Conservation (phyloP, 768 basidiomycete species). For the Rhizopogon salebrosus region DNA sequence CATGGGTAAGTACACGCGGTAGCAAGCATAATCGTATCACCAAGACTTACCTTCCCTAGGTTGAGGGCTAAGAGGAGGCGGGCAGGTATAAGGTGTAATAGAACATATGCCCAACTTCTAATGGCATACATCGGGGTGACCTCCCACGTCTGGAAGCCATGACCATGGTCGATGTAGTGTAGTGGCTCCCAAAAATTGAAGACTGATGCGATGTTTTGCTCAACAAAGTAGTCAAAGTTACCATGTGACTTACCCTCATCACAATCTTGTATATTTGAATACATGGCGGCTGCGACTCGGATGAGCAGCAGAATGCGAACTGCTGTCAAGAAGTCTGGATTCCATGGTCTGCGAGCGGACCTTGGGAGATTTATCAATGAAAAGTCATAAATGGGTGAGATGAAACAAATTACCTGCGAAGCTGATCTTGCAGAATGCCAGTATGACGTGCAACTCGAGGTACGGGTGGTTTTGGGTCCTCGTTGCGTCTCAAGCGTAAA, state of each 20-base stretch:
- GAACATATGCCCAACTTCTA: slow-evolving; percentile 90
- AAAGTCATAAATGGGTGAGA: slow-evolving; percentile 1
- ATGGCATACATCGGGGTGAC: slow-evolving; percentile 87
- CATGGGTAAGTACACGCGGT: slow-evolving; percentile 8
- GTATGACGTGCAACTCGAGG: slow-evolving; percentile 43
- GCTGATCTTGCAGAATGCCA: slow-evolving; percentile 76
- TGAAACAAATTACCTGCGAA: slow-evolving; percentile 51
- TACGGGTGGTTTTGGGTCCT: slow-evolving; percentile 15
- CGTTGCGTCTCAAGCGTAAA: slow-evolving; percentile 47
- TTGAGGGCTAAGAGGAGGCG: slow-evolving; percentile 53
- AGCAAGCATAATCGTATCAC: background rate
- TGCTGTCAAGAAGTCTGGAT: slow-evolving; percentile 79
- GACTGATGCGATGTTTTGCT: slow-evolving; percentile 42
- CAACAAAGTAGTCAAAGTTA: background rate
- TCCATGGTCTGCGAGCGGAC: slow-evolving; percentile 74
- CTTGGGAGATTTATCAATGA: slow-evolving; percentile 18
- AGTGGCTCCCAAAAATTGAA: slow-evolving; percentile 99
- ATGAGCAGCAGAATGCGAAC: slow-evolving; percentile 79
- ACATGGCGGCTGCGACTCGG: slow-evolving; percentile 86
- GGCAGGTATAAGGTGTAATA: slow-evolving; percentile 70
- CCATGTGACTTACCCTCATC: slow-evolving; percentile 71
- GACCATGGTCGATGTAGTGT: slow-evolving; percentile 81
- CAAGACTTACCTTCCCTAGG: slow-evolving; percentile 62
- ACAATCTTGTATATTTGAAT: slow-evolving; percentile 90
- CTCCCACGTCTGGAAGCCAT: slow-evolving; percentile 99